Evolutionary conservation across 805 yeast species (phyloP), one percentile per base, ranked within the genome.

Genomic region (Pichia deserticola): DNA sequence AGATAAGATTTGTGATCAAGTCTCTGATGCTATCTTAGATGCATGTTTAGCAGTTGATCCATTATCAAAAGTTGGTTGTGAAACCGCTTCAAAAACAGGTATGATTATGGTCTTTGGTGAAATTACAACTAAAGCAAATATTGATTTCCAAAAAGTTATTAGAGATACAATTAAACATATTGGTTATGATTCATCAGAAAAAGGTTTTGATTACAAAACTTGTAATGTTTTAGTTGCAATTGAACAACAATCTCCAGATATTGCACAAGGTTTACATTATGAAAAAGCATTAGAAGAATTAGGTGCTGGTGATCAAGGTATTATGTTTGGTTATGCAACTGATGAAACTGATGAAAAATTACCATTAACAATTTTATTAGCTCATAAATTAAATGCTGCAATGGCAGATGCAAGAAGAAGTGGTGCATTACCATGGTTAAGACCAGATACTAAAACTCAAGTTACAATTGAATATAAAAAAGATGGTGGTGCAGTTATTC

Each of bases 271-370:
- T 82, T 82, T 93, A 68, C 98, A 93, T 76, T 86, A 86, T 75
- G 97, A 93, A 70, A 81, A 84, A 76, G 96, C 86, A 50, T 77
- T 93, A 58, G 99, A 93, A 79, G 95, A 93, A 53, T 82, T 93
- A 67, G 99, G 99, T 73, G 99, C 99, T 59, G 99, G 99, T 84
- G 99, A 93, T 78, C 99, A 93, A 77, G 99, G 99, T 85, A 93
- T 93, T 72, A 93, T 93, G 99, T 93, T 93, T 70, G 99, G 99
- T 74, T 93, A 93, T 74, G 99, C 99, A 63, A 84, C 98, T 56
- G 97, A 93, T 67, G 99, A 93, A 79, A 90, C 99, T 63, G 96
- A 92, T 69, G 98, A 93, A 79, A 84, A 86, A 71, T 78, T 93
- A 64, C 99, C 99, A 64, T 82, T 93, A 75, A 93, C 99, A 62